Evolutionary conservation across 2,329 filamentous ascomycete genomes (phyloP).

Genomic region (Pseudocercospora fijiensis): DNA sequence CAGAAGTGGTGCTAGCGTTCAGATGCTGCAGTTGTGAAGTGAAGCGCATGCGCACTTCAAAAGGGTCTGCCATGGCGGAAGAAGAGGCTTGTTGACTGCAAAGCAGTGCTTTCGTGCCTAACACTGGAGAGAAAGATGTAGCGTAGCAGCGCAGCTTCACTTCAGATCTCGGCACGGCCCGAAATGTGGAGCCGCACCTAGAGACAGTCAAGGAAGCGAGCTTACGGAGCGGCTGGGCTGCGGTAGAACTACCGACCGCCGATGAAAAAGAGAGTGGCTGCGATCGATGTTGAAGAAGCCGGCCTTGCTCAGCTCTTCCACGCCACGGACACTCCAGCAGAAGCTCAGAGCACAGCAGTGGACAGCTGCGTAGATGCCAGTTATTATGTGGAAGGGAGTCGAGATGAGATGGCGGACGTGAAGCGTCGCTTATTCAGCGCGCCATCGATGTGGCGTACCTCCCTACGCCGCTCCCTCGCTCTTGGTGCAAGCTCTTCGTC

Average conservation of each 20-base stretch:
- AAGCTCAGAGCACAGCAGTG: no score
- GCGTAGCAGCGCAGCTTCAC: no score
- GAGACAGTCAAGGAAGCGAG: background rate
- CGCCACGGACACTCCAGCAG: no score
- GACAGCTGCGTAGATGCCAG: no score
- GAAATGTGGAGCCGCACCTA: background rate
- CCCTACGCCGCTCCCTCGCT: background rate
- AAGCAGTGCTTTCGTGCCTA: background rate
- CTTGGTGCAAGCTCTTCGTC: background rate
- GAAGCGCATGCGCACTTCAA: constrained; percentile 98
- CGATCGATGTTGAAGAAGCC: background rate
- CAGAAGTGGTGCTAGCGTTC: constrained; percentile 83
- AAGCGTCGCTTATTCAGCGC: background rate
- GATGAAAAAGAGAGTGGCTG: background rate
- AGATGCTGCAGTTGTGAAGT: constrained; percentile 85
- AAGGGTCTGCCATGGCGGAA: constrained; percentile 71
- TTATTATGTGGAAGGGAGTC: background rate
- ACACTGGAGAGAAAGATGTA: background rate
- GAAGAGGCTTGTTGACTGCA: background rate
- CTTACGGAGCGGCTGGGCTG: background rate
- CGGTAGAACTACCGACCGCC: background rate
- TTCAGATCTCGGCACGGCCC: background rate
- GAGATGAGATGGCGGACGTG: background rate
- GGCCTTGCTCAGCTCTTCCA: background rate
- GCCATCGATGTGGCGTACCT: background rate